phyloP scores from a whole-genome alignment of 352 stramenopile genomes.

The Phytophthora lateralis region DNA sequence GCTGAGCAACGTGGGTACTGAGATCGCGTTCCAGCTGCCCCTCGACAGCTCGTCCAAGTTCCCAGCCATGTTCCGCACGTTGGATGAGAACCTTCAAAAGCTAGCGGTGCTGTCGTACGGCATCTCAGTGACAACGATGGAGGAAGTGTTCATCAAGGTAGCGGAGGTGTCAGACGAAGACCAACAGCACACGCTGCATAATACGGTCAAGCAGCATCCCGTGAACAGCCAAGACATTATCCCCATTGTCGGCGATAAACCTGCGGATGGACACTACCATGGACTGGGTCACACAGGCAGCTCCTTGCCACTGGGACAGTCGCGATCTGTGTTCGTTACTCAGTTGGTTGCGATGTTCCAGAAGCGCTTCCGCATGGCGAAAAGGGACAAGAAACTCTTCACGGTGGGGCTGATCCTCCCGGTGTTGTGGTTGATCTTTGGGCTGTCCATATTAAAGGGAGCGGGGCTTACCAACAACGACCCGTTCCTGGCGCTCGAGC shows the following conservation, averaged over 20 bases:
- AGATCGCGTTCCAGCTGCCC: slow-evolving; percentile 72
- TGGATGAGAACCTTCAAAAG: slow-evolving; percentile 43
- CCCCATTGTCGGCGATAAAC: slow-evolving; percentile 26
- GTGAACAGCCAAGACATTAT: slow-evolving; percentile 22
- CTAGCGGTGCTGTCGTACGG: slow-evolving; percentile 54
- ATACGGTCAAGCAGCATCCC: slow-evolving; percentile 28
- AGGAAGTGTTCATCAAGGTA: slow-evolving; percentile 82
- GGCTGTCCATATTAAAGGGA: slow-evolving; percentile 29
- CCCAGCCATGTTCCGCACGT: slow-evolving; percentile 49
- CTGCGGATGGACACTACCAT: slow-evolving; percentile 17
- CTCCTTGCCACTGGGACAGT: slow-evolving; percentile 15
- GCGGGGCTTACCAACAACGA: slow-evolving; percentile 29
- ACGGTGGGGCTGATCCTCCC: slow-evolving; percentile 25
- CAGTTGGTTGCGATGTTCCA: slow-evolving; percentile 31
- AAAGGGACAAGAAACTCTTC: slow-evolving; percentile 27
- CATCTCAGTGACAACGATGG: slow-evolving; percentile 82
- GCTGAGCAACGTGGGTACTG: slow-evolving; percentile 66
- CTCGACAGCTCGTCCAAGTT: slow-evolving; percentile 49
- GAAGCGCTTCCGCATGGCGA: slow-evolving; percentile 26
- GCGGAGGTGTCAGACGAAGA: slow-evolving; percentile 41
- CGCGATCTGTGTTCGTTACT: slow-evolving; percentile 24
- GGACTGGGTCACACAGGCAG: slow-evolving; percentile 18
- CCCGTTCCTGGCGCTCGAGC: slow-evolving; percentile 27
- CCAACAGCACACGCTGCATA: slow-evolving; percentile 44
- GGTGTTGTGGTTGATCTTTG: slow-evolving; percentile 31